Evolutionary conservation across 2,329 filamentous ascomycete genomes (phyloP).

Genomic region (Cladophialophora carrionii): DNA sequence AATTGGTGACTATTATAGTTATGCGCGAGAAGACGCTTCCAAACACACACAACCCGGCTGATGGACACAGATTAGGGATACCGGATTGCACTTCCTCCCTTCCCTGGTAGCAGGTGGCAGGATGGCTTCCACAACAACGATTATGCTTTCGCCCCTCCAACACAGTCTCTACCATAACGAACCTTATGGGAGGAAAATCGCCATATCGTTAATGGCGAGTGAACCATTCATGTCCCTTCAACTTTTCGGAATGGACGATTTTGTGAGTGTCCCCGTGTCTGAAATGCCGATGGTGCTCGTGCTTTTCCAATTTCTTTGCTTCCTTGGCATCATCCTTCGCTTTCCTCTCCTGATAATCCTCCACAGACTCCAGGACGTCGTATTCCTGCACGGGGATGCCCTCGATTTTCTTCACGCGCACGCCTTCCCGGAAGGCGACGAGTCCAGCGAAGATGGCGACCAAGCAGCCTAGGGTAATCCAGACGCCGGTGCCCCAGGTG

Average conservation of each 20-base stretch:
- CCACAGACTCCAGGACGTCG: constrained; percentile 47
- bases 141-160: background rate
- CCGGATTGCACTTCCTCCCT: background rate
- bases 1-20: background rate
- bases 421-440: constrained; percentile 72
- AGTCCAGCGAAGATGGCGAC: constrained; percentile 70
- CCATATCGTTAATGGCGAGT: constrained; percentile 24
- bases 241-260: constrained; percentile 30
- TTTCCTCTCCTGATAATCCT: constrained; percentile 36
- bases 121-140: background rate
- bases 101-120: background rate
- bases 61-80: background rate
- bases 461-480: constrained; percentile 73
- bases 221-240: constrained; percentile 37
- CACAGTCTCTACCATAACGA: background rate
- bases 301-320: constrained; percentile 29
- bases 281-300: constrained; percentile 24
- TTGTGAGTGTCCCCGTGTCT: constrained; percentile 18
- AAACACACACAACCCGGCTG: background rate
- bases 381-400: constrained; percentile 66
- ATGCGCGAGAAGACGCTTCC: background rate
- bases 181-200: background rate
- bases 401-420: constrained; percentile 70
- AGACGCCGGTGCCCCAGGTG: constrained; percentile 76
- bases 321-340: constrained; percentile 36